phyloP scores from a whole-genome alignment of 140 eudicot species.

The Cichorium intybus region DNA sequence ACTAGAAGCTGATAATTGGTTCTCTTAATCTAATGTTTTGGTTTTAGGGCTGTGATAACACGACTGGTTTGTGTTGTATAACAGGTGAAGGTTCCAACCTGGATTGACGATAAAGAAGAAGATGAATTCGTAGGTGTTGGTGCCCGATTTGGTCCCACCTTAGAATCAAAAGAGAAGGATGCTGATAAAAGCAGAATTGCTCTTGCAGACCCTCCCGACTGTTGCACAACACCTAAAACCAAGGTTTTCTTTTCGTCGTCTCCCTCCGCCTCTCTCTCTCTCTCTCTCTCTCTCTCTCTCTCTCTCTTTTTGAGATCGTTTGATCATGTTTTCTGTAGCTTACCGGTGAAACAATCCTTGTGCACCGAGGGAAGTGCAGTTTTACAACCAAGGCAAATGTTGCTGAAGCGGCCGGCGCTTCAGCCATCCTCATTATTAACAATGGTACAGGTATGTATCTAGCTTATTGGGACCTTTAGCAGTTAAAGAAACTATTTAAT shows the following conservation, averaged over 20 bases:
- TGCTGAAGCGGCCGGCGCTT: constrained; percentile 98
- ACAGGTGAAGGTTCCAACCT: constrained; percentile 85
- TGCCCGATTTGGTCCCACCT: constrained; percentile 92
- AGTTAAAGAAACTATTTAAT: not conserved
- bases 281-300: not conserved
- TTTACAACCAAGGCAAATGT: constrained; percentile 86
- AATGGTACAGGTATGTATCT: constrained; percentile 64
- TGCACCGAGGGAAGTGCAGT: constrained; percentile 94
- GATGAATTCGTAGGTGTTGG: constrained; percentile 88
- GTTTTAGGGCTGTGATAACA: not conserved
- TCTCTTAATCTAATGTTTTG: too few relatives aligned
- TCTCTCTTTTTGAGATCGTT: not conserved
- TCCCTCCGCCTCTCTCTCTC: not conserved
- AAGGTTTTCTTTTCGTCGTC: constrained; percentile 41
- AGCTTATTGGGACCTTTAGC: not conserved
- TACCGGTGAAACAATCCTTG: constrained; percentile 87
- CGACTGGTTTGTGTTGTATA: not conserved
- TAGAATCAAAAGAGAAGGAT: constrained; percentile 90
- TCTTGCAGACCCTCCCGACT: constrained; percentile 92
- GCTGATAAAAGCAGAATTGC: constrained; percentile 68
- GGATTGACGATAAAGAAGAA: constrained; percentile 71
- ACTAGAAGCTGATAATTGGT: not conserved
- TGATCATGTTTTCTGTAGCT: constrained; percentile 43
- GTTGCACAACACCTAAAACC: constrained; percentile 77
- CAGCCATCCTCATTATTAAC: constrained; percentile 85